phyloP scores from a whole-genome alignment of 352 stramenopile genomes.

The Pythium chondricola region DNA sequence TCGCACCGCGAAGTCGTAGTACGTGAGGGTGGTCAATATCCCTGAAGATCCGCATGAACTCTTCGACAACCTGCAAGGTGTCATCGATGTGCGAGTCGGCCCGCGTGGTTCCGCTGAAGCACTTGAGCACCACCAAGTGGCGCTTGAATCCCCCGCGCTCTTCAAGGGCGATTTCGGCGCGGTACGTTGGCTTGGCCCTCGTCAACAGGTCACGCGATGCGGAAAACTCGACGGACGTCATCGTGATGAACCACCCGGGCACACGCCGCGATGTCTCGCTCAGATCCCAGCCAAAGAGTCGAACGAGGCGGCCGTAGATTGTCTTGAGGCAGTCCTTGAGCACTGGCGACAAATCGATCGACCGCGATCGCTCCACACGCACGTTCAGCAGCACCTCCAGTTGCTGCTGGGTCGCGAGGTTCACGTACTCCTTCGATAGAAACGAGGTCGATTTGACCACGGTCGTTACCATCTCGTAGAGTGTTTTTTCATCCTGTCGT shows the following conservation, averaged over 20 bases:
- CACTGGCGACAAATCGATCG: conserved; percentile 29
- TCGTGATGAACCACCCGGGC: conserved; percentile 52
- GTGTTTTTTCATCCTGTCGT: conserved; percentile 41
- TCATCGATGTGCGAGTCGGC: conserved; percentile 41
- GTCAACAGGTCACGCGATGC: conserved; percentile 26
- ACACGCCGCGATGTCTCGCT: conserved; percentile 36
- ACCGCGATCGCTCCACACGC: conserved; percentile 29
- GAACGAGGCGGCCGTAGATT: conserved; percentile 44
- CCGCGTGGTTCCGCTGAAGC: conserved; percentile 31
- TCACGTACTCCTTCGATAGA: conserved; percentile 43
- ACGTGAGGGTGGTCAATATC: conserved; percentile 54
- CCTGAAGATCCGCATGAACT: conserved; percentile 41
- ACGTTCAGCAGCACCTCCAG: conserved; percentile 52
- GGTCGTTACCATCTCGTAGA: conserved; percentile 49
- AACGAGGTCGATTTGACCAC: conserved; percentile 49
- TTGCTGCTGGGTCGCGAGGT: conserved; percentile 33
- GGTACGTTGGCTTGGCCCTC: conserved; percentile 36
- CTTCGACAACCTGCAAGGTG: conserved; percentile 28
- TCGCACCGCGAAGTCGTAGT: conserved; percentile 49
- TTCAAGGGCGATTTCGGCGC: conserved; percentile 33
- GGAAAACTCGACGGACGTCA: conserved; percentile 44
- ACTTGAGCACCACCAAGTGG: conserved; percentile 48
- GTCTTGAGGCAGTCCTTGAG: conserved; percentile 61
- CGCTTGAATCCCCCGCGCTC: conserved; percentile 23
- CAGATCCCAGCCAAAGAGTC: conserved; percentile 26